Conservation (phyloP, 805 yeast species). For the Yarrowia yakushimensis region DNA sequence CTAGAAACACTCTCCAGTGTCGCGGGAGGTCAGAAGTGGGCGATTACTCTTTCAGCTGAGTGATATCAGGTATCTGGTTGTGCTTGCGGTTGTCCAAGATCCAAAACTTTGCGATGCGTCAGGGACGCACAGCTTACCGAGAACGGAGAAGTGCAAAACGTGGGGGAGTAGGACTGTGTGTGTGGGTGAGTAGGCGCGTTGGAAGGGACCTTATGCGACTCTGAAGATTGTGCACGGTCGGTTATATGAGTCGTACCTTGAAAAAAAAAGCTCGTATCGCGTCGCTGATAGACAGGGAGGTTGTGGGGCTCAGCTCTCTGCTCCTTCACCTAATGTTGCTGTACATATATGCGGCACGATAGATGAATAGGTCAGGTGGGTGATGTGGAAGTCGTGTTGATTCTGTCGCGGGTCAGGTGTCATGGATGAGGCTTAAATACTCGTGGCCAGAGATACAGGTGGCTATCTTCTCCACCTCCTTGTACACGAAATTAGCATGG, state of each 20-base stretch:
- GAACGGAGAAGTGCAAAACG: background rate
- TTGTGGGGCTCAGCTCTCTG: background rate
- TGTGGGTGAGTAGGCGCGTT: background rate
- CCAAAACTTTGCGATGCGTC: slow-evolving; percentile 8
- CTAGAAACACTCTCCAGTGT: background rate
- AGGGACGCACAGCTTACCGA: background rate
- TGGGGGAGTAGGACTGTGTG: background rate
- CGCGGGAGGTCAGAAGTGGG: background rate
- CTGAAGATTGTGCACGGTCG: background rate
- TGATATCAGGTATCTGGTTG: background rate
- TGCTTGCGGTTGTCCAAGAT: background rate
- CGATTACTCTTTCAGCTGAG: background rate
- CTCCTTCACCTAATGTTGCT: background rate
- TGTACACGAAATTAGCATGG: background rate
- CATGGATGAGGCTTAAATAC: background rate
- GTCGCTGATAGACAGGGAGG: background rate
- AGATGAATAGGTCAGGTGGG: background rate
- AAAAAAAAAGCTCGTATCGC: background rate
- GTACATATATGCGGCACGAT: background rate
- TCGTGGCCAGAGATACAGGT: too few relatives aligned
- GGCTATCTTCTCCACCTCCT: background rate
- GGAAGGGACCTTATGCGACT: background rate
- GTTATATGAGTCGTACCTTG: background rate
- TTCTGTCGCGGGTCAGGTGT: background rate
- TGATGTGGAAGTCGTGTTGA: too few relatives aligned